Evolutionary conservation across 192 early-diverging fungal genomes (phyloP).

Genomic region (Obelidium mucronatum): DNA sequence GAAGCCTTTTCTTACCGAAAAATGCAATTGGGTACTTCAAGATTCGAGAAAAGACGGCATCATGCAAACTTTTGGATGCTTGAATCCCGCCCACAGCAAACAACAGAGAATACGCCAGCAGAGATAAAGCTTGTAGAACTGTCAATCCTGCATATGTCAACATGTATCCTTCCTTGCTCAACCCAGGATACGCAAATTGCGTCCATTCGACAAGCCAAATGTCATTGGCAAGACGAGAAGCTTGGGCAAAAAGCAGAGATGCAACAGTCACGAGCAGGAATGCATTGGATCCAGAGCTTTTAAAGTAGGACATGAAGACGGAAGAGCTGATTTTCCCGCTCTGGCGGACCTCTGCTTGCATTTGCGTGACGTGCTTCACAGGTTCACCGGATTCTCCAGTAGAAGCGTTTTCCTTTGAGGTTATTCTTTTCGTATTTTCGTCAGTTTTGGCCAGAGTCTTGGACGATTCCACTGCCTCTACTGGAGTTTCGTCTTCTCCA

Average conservation of each 20-base stretch:
- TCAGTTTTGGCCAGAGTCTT: not conserved
- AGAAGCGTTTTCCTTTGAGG: not conserved
- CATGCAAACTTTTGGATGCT: conserved; percentile 70
- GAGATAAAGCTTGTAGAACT: conserved; percentile 54
- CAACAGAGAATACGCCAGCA: conserved; percentile 56
- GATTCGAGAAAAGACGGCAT: conserved; percentile 65
- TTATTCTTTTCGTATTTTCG: not conserved
- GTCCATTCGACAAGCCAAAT: conserved; percentile 60
- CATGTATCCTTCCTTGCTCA: conserved; percentile 27
- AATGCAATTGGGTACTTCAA: conserved; percentile 77
- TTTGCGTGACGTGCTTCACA: conserved; percentile 2
- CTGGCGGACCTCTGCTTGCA: conserved; percentile 2
- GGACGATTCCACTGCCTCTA: not conserved
- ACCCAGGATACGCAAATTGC: conserved; percentile 5
- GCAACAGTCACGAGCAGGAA: conserved; percentile 12
- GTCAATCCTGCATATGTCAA: conserved; percentile 54
- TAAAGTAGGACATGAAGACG: conserved; percentile 20
- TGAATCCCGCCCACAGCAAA: conserved; percentile 62
- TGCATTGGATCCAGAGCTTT: conserved; percentile 11
- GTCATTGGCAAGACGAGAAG: conserved; percentile 58
- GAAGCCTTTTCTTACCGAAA: conserved; percentile 53
- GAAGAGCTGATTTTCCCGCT: conserved; percentile 9
- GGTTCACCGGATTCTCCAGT: not conserved
- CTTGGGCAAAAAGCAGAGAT: conserved; percentile 47
- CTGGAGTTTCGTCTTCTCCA: conserved; percentile 43